Base-by-base conservation (phyloP, 345 rosid genomes). In the Psidium guajava region DNA sequence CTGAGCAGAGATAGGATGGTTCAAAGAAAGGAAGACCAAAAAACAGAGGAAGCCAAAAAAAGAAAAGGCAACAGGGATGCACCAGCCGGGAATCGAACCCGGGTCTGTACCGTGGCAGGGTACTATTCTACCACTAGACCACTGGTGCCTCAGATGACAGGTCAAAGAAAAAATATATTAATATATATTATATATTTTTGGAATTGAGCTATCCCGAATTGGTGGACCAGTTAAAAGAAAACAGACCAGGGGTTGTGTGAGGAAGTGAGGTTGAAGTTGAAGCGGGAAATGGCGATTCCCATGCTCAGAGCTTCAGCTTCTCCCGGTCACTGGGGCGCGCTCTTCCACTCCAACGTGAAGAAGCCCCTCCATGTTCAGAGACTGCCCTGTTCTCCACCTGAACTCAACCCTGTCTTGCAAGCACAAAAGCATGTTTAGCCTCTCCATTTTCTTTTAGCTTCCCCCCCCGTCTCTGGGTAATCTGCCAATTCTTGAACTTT, bases 111-210 rank as follows among this genome's bases (percentile, higher is more conserved):
- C 90, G 92, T 91, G 92, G 93, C 91, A 93, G 90, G 92, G 91
- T 94, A 91, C 93, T 94, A 93, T 94, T 93, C 94, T 94, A 94
- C 93, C 94, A 92, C 94, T 92, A 92, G 95, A 92, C 96, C 93
- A 92, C 93, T 92, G 98, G 96, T 92, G 95, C 93, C 1, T 7
- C 18, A 3, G 22, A 2, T 32, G 77, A 32, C 6, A 5, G 0
- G 0, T 8, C 0, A 8, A 2, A 2, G 3, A 11, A 14, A 14
- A 32, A 28, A 8, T 0, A 0, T 0, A 3, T 0, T 15, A 0
- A 0, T 61, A 61, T 28, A 15, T 0, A 0, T 0, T 18, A 14
- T 13, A 8, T 6, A 21, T 32, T 8, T 32, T 8, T 32, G 77
- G 44, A 0, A 2, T 16, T 32, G 2, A 0, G 11, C 77, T 69